Evolutionary conservation across 1,139 yeast genomes (phyloP), one percentile per base, ranked within the genome.

Genomic region (Yamadazyma membranifaciens): DNA sequence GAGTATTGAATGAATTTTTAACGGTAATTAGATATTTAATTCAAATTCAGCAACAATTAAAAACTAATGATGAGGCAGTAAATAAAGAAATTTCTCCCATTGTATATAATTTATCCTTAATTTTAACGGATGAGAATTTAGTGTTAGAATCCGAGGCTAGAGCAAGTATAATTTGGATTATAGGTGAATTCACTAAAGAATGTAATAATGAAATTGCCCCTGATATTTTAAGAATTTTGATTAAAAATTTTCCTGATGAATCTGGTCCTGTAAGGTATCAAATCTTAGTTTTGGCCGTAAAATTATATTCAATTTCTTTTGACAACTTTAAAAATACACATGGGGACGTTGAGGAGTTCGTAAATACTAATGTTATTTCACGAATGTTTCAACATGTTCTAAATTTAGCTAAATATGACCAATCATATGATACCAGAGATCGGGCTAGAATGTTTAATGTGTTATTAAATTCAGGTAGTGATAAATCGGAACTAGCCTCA

Each of bases 121-220:
- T 67, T 2, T 54, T 70, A 38, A 44, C 47, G 3, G 63, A 61
- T 39, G 49, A 50, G 3, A 47, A 47, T 12, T 33, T 65, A 2
- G 54, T 56, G 2, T 52, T 73, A 25, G 72, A 64, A 25, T 57
- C 66, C 16, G 70, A 72, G 13, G 96, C 98, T 0, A 79, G 82
- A 48, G 89, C 95, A 1, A 85, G 94, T 42, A 81, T 89, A 15
- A 74, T 92, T 13, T 94, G 98, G 98, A 73, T 91, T 10, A 78
- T 92, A 34, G 97, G 98, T 2, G 98, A 92, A 55, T 83, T 86
- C 54, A 63, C 76, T 0, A 67, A 62, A 33, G 56, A 60, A n/a
- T 60, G 65, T 9, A 52, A 61, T 7, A 70, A 70, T 36, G 40
- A 56, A 17, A 71, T 86, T 36, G 88, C 88, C 1, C 94, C 95